These are phyloP conservation scores for Hygrophila difformis DNA, from an alignment of 257 asterid species.

Conservation along the genomic window DNA sequence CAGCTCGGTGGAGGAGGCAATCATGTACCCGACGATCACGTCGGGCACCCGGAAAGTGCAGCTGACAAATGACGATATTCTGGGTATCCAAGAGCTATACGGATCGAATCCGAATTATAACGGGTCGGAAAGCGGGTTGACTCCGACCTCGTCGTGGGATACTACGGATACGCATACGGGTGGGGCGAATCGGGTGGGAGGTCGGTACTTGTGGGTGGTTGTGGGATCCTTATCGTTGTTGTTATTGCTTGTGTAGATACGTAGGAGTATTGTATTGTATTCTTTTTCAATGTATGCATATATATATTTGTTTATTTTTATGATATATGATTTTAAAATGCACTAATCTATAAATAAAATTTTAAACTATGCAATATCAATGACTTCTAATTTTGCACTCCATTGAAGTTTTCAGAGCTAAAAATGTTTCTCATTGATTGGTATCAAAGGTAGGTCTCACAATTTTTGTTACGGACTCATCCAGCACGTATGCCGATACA, in stretches of 20 bases:
- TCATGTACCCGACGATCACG: conserved; percentile 69
- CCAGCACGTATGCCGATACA: too few species aligned
- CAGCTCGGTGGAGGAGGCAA: conserved; percentile 63
- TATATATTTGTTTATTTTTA: too few species aligned
- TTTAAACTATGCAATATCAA: too few species aligned
- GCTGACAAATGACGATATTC: conserved; percentile 44
- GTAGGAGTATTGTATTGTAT: too few species aligned
- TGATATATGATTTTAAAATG: too few species aligned
- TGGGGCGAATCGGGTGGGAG: conserved; percentile 22
- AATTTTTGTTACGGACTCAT: too few species aligned
- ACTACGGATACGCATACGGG: conserved; percentile 30
- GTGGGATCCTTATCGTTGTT: conserved; percentile 16
- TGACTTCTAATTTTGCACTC: too few species aligned
- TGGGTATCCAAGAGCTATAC: conserved; percentile 55
- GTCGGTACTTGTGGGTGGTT: not conserved
- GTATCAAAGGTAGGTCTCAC: too few species aligned
- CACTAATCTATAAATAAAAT: too few species aligned
- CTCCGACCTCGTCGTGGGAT: conserved; percentile 26
- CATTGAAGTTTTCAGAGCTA: too few species aligned
- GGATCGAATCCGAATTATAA: conserved; percentile 69
- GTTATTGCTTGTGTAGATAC: conserved; percentile 16
- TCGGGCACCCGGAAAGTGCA: conserved; percentile 57
- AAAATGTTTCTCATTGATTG: too few species aligned
- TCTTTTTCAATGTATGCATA: too few species aligned
- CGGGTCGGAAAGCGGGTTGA: conserved; percentile 29